Evolutionary conservation across 2,329 filamentous ascomycete species (phyloP), one percentile per base, ranked within the genome.

Genomic region (Fusarium marasasianum): DNA sequence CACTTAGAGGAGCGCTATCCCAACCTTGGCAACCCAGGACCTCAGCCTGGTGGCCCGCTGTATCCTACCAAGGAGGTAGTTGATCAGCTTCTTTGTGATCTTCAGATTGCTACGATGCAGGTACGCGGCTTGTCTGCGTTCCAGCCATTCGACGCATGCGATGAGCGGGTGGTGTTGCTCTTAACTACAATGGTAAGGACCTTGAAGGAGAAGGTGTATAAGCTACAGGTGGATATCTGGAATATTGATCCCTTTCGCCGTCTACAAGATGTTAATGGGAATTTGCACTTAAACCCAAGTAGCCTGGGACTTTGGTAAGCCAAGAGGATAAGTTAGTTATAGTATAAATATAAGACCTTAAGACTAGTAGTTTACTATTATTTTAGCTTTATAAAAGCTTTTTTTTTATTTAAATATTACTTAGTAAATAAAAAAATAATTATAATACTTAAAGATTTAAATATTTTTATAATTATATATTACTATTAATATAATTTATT

Each of bases 261-360:
- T 24, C 10, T 51, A n/a, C 3, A 51, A 3, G 22, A 33, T n/a
- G 3, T 50, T 1, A 1, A 29, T 18, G 0, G 22, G 22, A n/a
- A 22, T n/a, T 31, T 15, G 8, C 7, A 33, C 18, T n/a, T 50
- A n/a, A 17, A 50, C 10, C 14, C 2, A 3, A n/a, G 10, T 33
- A 50, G 47, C 29, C 17, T 33, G 1, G 4, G 8, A 33, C 6
- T 8, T 17, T 33, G 3, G 10, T 33, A 50, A n/a, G 22, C 15
- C 1, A 33, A 13, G 7, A 20, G 24, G 9, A 8, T 15, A 43
- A 43, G 13, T n/a, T n/a, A n/a, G 22, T n/a, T 15, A 43, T n/a
- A 15, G 8, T 41, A 41, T n/a, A 41, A n/a, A 41, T 22, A 41
- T 4, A 41, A 41, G 6, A 33, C 13, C 13, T 14, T 14, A 29